Percentiles rank a stretch among this genome's conserved stretches.
These are phyloP conservation scores for Cadophora luteo-olivacea DNA, from an alignment of 2,329 filamentous ascomycete species.

Conservation along the genomic window DNA sequence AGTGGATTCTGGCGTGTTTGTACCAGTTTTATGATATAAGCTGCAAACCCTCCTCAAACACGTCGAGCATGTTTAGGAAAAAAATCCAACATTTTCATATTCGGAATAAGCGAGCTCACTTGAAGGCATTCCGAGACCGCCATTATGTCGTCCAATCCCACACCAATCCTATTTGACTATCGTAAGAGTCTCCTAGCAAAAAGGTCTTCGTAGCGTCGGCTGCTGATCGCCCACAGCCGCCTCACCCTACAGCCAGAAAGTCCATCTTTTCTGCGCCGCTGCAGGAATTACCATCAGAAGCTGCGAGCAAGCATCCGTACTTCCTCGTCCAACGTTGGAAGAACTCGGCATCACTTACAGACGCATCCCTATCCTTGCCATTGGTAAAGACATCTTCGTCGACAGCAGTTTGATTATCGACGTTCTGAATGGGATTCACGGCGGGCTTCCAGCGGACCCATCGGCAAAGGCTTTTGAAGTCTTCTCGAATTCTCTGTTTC, in stretches of 20 bases:
- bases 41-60: neutral
- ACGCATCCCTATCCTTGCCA: conserved; percentile 11
- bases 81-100: too few species aligned
- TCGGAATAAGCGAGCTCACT: too few species aligned
- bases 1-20: neutral
- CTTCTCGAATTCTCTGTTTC: conserved; percentile 12
- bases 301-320: conserved; percentile 15
- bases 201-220: neutral
- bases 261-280: conserved; percentile 13
- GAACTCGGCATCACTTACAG: neutral
- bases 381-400: conserved; percentile 13
- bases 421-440: neutral
- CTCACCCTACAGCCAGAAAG: conserved; percentile 11
- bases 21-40: neutral
- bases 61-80: too few species aligned
- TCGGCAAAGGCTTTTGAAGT: conserved; percentile 11
- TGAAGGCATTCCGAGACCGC: neutral
- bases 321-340: conserved; percentile 7
- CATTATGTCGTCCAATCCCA: neutral
- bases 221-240: neutral
- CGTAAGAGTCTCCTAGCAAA: neutral
- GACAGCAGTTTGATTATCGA: conserved; percentile 10
- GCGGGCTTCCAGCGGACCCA: neutral
- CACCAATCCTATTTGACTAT: conserved; percentile 14
- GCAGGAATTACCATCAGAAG: conserved; percentile 11